Base-by-base conservation (phyloP, 345 rosid genomes). In the Salix purpurea region DNA sequence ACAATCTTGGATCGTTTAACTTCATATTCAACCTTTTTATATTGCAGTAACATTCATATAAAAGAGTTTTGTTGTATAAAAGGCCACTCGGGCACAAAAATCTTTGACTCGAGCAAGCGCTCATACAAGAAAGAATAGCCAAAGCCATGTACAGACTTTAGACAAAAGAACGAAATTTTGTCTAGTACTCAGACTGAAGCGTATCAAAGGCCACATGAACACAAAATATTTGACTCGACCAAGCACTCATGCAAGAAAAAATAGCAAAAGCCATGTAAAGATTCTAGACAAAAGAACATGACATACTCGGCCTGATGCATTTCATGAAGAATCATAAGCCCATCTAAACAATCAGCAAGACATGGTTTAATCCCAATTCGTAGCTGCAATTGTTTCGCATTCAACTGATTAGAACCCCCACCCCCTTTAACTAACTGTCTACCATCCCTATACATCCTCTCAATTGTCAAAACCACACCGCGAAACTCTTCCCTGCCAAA, bases 301-400 rank as follows among this genome's bases (percentile, higher is more conserved):
- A 19, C 87, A 76, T 89, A 91, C 97, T 94, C 97, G 15, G 95
- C 86, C 34, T 66, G 73, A 75, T 91, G 91, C 94, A 92, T 92
- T 7, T 89, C 89, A 74, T 83, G 77, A 74, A 94, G 90, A 82
- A 85, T 72, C 84, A 77, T 77, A 68, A 94, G 94, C 24, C 97
- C 92, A 52, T 94, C 89, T 72, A 88, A 79, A 83, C 97, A 93
- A 87, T 91, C 91, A 40, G 79, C 79, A 36, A 93, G 83, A 77
- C 79, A 73, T 5, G 97, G 99, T 80, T 91, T 95, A 67, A 87
- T 61, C 19, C 99, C 99, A 78, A 91, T 61, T 70, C 87, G 82
- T 52, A 83, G 90, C 78, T 82, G 84, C 84, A 88, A 58, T 72
- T 85, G 87, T 80, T 81, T 85, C 80, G 73, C 77, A 13, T 82